These are phyloP conservation scores for Symbiodinium pilosum DNA, from an alignment of 73 alveolate genomes.

Conservation along the genomic window DNA sequence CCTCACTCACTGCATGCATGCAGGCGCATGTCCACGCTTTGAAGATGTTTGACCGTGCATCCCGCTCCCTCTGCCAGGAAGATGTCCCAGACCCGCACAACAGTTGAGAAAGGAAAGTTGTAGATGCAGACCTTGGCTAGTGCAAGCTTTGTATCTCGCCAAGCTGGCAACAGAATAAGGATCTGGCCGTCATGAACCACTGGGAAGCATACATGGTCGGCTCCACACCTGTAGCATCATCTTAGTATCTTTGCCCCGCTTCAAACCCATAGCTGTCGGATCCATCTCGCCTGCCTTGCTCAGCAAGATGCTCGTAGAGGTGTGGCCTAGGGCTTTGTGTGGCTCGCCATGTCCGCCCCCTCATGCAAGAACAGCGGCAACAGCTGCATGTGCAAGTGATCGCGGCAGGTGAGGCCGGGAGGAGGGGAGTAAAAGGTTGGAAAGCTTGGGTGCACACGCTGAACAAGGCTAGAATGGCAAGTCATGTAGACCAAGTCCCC, in stretches of 20 bases:
- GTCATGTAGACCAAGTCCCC: background rate
- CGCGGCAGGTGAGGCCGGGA: no score
- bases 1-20: background rate
- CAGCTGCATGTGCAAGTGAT: no score
- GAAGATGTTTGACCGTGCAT: no score
- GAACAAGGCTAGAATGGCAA: no score
- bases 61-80: conserved; percentile 97
- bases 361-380: no score
- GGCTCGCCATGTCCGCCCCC: no score
- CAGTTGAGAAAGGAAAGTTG: conserved; percentile 96
- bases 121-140: conserved; percentile 96
- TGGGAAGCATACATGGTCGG: conserved; percentile 98
- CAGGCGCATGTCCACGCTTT: background rate
- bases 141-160: background rate
- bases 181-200: conserved; percentile 98
- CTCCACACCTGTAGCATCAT: conserved; percentile 96
- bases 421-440: no score
- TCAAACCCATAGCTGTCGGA: no score
- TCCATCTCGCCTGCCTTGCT: conserved; percentile 80
- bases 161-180: background rate
- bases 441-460: no score
- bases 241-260: no score
- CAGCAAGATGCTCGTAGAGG: conserved; percentile 96
- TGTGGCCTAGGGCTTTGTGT: conserved; percentile 95
- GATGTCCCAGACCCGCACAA: conserved; percentile 98